phyloP scores from a whole-genome alignment of 2,329 filamentous ascomycete genomes.

The Tothia fuscella region DNA sequence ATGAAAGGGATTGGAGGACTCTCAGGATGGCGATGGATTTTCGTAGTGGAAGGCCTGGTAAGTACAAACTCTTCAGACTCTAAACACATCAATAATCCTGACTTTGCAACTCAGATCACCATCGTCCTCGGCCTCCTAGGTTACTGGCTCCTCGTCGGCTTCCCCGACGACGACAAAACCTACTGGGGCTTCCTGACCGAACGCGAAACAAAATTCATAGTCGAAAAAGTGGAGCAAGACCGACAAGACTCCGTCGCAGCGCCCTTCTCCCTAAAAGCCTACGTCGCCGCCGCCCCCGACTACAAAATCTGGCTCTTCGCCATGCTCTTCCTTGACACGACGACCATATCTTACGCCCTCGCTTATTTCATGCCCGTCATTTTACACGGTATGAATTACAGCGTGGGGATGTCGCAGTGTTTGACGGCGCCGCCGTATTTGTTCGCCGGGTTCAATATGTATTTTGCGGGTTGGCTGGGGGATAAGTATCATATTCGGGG shows the following conservation, averaged over 20 bases:
- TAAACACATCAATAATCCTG: no score
- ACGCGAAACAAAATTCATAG: slow-evolving; percentile 36
- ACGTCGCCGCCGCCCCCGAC: slow-evolving; percentile 36
- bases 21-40: slow-evolving; percentile 56
- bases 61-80: no score
- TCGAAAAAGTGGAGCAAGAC: slow-evolving; percentile 40
- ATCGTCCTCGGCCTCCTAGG: slow-evolving; percentile 36
- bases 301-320: slow-evolving; percentile 45
- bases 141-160: slow-evolving; percentile 51
- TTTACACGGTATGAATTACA: slow-evolving; percentile 54
- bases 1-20: slow-evolving; percentile 15
- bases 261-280: slow-evolving; percentile 36
- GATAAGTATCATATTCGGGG: slow-evolving; percentile 57
- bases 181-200: slow-evolving; percentile 30
- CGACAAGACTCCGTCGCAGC: slow-evolving; percentile 39
- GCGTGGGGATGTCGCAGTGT: slow-evolving; percentile 51
- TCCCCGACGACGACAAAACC: slow-evolving; percentile 36
- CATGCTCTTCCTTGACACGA: slow-evolving; percentile 47
- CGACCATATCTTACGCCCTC: slow-evolving; percentile 62
- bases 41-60: no score
- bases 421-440: slow-evolving; percentile 59
- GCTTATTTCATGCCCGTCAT: slow-evolving; percentile 73
- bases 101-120: slow-evolving; percentile 40
- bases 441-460: slow-evolving; percentile 54
- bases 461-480: slow-evolving; percentile 46